These are phyloP conservation scores for Mortierella sp. DNA, from an alignment of 371 early-diverging fungal genomes.

Conservation along the genomic window DNA sequence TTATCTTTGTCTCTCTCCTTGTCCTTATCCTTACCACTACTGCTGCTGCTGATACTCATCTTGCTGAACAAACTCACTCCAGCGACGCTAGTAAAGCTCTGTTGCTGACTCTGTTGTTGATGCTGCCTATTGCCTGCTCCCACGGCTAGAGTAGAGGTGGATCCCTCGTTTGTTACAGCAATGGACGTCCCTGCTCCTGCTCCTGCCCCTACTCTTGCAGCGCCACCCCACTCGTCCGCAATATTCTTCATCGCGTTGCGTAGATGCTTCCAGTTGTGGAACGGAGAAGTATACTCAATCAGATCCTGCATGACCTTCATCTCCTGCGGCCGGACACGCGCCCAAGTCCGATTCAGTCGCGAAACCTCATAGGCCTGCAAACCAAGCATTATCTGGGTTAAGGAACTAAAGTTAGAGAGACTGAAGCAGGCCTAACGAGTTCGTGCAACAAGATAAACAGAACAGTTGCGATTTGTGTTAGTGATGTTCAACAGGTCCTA, in stretches of 20 bases:
- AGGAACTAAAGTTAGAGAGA: constrained; percentile 73
- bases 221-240: constrained; percentile 66
- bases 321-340: constrained; percentile 61
- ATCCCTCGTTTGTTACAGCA: constrained; percentile 3
- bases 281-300: constrained; percentile 68
- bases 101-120: background rate
- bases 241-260: constrained; percentile 72
- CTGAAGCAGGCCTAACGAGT: constrained; percentile 65
- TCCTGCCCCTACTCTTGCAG: background rate
- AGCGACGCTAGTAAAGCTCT: background rate
- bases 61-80: constrained; percentile 24
- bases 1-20: background rate
- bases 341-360: constrained; percentile 72
- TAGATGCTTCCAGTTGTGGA: constrained; percentile 73
- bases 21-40: constrained; percentile 23
- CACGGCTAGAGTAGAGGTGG: background rate
- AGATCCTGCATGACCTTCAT: constrained; percentile 67
- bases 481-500: background rate
- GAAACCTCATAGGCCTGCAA: constrained; percentile 72
- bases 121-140: constrained; percentile 2
- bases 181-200: background rate
- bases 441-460: too few relatives aligned
- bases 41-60: constrained; percentile 19
- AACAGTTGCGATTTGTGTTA: too few relatives aligned
- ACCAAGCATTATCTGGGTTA: constrained; percentile 72